Conservation (phyloP, 2,329 filamentous ascomycete genomes). For the Hymenoscyphus infarciens region DNA sequence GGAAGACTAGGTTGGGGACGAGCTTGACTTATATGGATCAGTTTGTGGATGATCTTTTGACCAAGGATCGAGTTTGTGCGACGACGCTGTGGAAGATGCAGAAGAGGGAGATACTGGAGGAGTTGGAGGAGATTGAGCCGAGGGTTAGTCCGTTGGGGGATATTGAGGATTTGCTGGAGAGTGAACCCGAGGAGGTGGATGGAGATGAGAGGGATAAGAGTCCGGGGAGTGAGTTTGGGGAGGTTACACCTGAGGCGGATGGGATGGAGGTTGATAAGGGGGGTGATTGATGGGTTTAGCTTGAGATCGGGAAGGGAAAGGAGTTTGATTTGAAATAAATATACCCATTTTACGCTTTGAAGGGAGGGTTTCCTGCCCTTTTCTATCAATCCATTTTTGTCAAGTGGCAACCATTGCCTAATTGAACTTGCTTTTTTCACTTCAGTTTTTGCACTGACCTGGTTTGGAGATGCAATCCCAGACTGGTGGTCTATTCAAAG, state of each 20-base stretch:
- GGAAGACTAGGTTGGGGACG: conserved; percentile 71
- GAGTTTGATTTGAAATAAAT: no score
- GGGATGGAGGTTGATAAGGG: conserved; percentile 20
- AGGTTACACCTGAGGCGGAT: conserved; percentile 29
- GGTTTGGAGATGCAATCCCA: no score
- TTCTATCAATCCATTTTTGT: no score
- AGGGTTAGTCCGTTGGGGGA: conserved; percentile 80
- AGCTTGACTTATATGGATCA: conserved; percentile 80
- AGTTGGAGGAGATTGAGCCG: conserved; percentile 82
- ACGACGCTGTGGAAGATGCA: conserved; percentile 93
- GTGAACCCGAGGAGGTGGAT: conserved; percentile 38
- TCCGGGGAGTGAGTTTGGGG: conserved; percentile 41
- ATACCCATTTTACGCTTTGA: no score
- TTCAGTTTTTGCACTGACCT: no score
- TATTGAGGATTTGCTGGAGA: conserved; percentile 65
- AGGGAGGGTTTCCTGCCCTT: no score
- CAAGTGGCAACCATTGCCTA: no score
- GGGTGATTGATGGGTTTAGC: not conserved
- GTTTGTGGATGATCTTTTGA: conserved; percentile 88
- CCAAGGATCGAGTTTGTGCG: conserved; percentile 84
- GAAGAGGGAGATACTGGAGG: conserved; percentile 76
- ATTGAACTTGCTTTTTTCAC: no score
- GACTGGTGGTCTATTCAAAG: no score
- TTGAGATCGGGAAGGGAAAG: no score
- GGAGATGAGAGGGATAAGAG: conserved; percentile 19